These are phyloP conservation scores for Xylariaceae sp. DNA, from an alignment of 2,329 filamentous ascomycete genomes.

Conservation along the genomic window DNA sequence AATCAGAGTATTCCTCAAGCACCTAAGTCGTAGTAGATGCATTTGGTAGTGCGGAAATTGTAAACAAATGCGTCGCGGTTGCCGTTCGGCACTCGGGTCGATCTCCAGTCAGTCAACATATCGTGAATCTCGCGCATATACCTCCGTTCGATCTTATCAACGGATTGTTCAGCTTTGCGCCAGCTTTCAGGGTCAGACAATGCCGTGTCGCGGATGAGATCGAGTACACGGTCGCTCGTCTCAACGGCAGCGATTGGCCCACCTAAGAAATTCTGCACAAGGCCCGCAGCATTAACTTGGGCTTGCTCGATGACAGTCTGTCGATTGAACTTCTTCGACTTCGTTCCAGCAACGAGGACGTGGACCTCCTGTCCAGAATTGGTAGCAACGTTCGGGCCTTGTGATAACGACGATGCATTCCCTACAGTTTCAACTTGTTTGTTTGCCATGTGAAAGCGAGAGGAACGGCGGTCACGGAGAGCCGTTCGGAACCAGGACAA, in stretches of 20 bases:
- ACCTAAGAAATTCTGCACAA: constrained; percentile 69
- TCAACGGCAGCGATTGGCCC: constrained; percentile 87
- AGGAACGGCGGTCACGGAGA: constrained; percentile 71
- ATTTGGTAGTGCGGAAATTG: constrained; percentile 82
- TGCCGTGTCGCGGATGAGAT: constrained; percentile 69
- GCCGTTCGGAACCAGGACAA: constrained; percentile 78
- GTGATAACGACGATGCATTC: constrained; percentile 10
- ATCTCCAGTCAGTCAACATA: constrained; percentile 64
- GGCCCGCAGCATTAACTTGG: constrained; percentile 54
- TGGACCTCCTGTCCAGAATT: constrained; percentile 70
- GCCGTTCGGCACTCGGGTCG: constrained; percentile 52
- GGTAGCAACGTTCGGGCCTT: constrained; percentile 19
- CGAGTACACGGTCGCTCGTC: constrained; percentile 78
- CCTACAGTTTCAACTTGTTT: constrained; percentile 12
- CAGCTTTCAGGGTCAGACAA: constrained; percentile 81
- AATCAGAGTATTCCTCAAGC: constrained; percentile 16
- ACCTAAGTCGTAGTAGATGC: constrained; percentile 79
- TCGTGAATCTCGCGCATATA: constrained; percentile 83
- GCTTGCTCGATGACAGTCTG: constrained; percentile 82
- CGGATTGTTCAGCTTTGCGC: constrained; percentile 75
- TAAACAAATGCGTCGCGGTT: constrained; percentile 81
- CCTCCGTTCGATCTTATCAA: constrained; percentile 73
- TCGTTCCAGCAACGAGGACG: constrained; percentile 78
- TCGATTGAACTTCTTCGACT: constrained; percentile 89
- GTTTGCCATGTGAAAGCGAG: constrained; percentile 21